Percentiles rank a stretch among this genome's conserved stretches.
These are phyloP conservation scores for Candida multigemmis DNA, from an alignment of 805 yeast genomes.

Conservation along the genomic window DNA sequence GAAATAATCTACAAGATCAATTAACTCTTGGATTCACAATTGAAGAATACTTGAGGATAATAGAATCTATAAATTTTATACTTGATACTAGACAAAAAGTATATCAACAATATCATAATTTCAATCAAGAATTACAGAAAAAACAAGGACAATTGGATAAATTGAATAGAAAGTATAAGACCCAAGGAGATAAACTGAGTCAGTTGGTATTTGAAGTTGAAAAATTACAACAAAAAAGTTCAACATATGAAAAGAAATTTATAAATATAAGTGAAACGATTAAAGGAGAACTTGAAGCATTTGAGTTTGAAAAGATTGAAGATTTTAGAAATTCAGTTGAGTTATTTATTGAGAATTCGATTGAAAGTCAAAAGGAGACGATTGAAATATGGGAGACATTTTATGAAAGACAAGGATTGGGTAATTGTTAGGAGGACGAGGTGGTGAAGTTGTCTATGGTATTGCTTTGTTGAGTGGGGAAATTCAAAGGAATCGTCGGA, in stretches of 20 bases:
- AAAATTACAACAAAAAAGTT: slow-evolving; percentile 43
- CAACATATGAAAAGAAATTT: slow-evolving; percentile 48
- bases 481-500: no score
- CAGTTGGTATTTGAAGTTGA: slow-evolving; percentile 51
- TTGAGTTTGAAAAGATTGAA: slow-evolving; percentile 67
- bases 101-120: slow-evolving; percentile 32
- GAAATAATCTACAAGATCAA: slow-evolving; percentile 78
- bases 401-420: slow-evolving; percentile 42
- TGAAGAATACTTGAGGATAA: slow-evolving; percentile 76
- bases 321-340: slow-evolving; percentile 89
- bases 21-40: slow-evolving; percentile 78
- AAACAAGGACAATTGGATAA: slow-evolving; percentile 38
- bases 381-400: slow-evolving; percentile 87
- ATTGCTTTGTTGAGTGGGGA: no score
- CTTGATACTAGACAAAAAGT: slow-evolving; percentile 65
- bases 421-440: slow-evolving; percentile 6
- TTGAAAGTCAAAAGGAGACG: slow-evolving; percentile 88
- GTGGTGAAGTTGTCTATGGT: no score
- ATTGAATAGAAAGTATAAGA: slow-evolving; percentile 32
- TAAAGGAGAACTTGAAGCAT: slow-evolving; percentile 54
- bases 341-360: slow-evolving; percentile 79
- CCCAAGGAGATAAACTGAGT: slow-evolving; percentile 55
- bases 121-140: slow-evolving; percentile 35
- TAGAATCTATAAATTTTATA: slow-evolving; percentile 65
- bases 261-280: slow-evolving; percentile 58